A percentile compares a stretch with the other conserved stretches of the same genome.
Evolutionary conservation across 768 basidiomycete genomes (phyloP).

Genomic region (Boletus insuetus): DNA sequence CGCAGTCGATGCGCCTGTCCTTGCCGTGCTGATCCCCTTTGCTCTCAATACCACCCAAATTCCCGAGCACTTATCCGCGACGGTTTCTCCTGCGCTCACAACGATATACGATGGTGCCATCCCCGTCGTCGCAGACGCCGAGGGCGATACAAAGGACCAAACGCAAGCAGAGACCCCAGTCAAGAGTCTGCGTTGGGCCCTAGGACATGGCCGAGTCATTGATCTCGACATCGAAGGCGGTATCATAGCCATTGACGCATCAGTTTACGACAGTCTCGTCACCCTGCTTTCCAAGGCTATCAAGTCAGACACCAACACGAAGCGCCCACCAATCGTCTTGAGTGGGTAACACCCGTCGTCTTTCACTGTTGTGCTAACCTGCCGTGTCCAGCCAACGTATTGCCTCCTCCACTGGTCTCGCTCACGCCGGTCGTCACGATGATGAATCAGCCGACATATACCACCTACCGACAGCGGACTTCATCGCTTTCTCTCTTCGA

Average conservation of each 20-base stretch:
- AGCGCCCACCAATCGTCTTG: conserved; percentile 59
- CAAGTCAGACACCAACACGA: conserved; percentile 17
- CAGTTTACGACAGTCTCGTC: conserved; percentile 64
- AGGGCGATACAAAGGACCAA: conserved; percentile 14
- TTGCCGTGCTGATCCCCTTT: conserved; percentile 65
- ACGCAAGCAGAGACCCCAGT: conserved; percentile 39
- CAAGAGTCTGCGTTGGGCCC: conserved; percentile 62
- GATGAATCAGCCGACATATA: conserved; percentile 74
- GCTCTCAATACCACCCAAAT: conserved; percentile 47
- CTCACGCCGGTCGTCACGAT: conserved; percentile 72
- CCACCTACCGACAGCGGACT: conserved; percentile 66
- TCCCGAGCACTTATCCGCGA: conserved; percentile 32
- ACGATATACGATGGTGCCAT: conserved; percentile 53
- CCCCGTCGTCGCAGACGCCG: conserved; percentile 30
- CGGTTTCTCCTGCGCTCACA: conserved; percentile 38
- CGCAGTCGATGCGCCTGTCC: conserved; percentile 36
- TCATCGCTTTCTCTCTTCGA: conserved; percentile 75
- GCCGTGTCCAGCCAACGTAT: conserved; percentile 57
- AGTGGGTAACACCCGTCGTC: conserved; percentile 38
- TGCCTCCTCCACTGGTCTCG: conserved; percentile 77
- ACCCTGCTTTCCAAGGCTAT: conserved; percentile 68
- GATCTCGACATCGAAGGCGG: conserved; percentile 67
- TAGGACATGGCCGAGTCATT: conserved; percentile 58
- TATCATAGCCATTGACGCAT: conserved; percentile 44
- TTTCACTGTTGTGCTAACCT: neutral